Base-by-base conservation (phyloP, 306 rosid genomes). In the Castanea crenata region DNA sequence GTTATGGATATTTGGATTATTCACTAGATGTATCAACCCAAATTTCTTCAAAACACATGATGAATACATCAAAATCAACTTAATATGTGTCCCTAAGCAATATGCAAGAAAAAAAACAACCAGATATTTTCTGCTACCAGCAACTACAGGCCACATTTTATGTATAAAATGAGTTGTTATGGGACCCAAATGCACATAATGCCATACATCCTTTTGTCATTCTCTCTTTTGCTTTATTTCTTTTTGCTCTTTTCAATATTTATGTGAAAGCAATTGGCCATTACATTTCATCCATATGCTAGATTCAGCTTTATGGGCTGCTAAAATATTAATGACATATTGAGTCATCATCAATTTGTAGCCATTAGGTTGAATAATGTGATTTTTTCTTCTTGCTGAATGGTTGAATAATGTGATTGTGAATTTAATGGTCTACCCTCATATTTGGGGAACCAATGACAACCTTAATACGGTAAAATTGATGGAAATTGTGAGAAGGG, bases 261-360 rank as follows among this genome's bases (percentile, higher is more conserved):
- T 65, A 55, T 31, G 32, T 32, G 92, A 87, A 87, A 90, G 87
- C 87, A 80, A 87, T 74, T 31, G 81, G 74, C 72, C 86, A 34
- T 75, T 75, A 78, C 59, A 81, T 84, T 78, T 82, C 89, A 89
- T 84, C 97, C 98, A 88, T 75, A 80, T 79, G 78, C 82, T n/a
- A 46, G 57, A 78, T 78, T 82, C 73, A 79, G 82, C 85, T 85
- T 78, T 77, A 71, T 74, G 67, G 73, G 75, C 70, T 83, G 74
- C 81, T 64, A 76, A 70, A 59, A 83, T 72, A 76, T 76, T 65
- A 46, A 77, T 74, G 71, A 63, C 72, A 69, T 63, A 63, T 69
- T 69, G 80, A 77, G 74, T 67, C 82, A 74, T 82, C 57, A 5
- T 80, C 79, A 49, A 79, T 34, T 75, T 63, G 59, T 38, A 46